A percentile compares a stretch with the other conserved stretches of the same genome.
Conservation (phyloP, 441 rosid species). For the Corymbia citriodora region DNA sequence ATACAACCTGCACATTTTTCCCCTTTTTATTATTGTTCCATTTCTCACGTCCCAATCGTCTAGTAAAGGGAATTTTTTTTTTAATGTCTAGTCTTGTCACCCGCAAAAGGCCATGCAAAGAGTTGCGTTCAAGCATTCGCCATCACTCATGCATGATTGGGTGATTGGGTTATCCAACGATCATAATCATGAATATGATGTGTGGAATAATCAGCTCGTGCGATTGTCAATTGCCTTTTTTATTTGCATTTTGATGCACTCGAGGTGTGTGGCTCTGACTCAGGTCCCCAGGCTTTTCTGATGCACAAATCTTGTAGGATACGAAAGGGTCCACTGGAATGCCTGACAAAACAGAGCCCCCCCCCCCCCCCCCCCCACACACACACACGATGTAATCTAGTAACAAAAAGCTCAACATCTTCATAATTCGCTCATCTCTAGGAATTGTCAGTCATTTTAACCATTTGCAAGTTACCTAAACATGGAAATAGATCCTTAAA, state of each 20-base stretch:
- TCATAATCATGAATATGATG: not conserved
- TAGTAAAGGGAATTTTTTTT: not conserved
- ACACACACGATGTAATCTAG: too few species aligned
- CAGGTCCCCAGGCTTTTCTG: slow-evolving; percentile 10
- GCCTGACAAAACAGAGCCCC: slow-evolving; percentile 14
- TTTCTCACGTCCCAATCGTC: not conserved
- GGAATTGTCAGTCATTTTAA: not conserved
- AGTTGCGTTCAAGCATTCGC: not conserved
- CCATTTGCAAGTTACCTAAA: not conserved
- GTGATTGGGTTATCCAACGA: not conserved
- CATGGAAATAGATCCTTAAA: not conserved
- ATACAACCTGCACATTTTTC: not conserved
- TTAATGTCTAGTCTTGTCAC: not conserved
- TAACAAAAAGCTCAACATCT: not conserved
- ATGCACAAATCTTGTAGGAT: slow-evolving; percentile 30
- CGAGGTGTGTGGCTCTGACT: not conserved
- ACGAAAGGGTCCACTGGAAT: slow-evolving; percentile 23
- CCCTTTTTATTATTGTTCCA: not conserved
- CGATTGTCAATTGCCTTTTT: not conserved
- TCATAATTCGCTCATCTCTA: not conserved
- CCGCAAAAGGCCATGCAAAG: not conserved
- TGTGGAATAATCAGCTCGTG: not conserved
- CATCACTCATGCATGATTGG: not conserved
- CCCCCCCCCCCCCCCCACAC: too few species aligned
- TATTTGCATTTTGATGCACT: not conserved